Conservation (phyloP, 1,139 yeast species). For the Nematodospora anomalae region DNA sequence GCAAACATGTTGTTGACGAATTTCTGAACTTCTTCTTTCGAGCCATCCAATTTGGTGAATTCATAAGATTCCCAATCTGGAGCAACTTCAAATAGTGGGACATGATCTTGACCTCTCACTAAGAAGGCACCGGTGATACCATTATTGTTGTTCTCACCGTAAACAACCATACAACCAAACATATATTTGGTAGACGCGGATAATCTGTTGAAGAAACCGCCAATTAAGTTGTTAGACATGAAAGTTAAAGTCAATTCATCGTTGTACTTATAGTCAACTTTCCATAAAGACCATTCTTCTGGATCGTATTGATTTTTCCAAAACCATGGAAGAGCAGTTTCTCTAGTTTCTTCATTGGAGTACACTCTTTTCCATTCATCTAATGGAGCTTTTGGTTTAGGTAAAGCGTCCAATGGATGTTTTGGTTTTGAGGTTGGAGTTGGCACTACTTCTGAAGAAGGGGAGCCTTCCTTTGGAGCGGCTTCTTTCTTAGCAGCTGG, state of each 20-base stretch:
- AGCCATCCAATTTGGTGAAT: constrained; percentile 45
- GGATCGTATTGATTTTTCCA: constrained; percentile 89
- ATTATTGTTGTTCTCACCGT: constrained; percentile 98
- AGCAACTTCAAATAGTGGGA: constrained; percentile 95
- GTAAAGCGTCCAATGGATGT: constrained; percentile 89
- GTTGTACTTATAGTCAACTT: constrained; percentile 95
- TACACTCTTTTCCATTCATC: constrained; percentile 97
- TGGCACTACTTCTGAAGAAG: constrained; percentile 39
- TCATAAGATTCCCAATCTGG: constrained; percentile 91
- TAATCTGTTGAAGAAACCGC: constrained; percentile 98
- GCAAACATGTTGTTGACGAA: constrained; percentile 52
- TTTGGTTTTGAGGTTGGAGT: constrained; percentile 58
- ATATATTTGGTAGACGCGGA: constrained; percentile 88
- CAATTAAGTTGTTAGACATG: constrained; percentile 98
- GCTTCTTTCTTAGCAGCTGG: constrained; percentile 42
- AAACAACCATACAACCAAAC: constrained; percentile 92
- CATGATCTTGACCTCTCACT: constrained; percentile 90
- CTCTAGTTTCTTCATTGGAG: constrained; percentile 98
- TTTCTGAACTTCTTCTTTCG: constrained; percentile 36
- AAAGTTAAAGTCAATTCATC: constrained; percentile 95
- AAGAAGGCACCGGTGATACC: constrained; percentile 95
- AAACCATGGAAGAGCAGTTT: constrained; percentile 95
- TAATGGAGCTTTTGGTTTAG: constrained; percentile 67
- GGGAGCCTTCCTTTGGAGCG: constrained; percentile 35
- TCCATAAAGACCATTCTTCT: constrained; percentile 93